These are phyloP conservation scores for Backusella australiensis DNA, from an alignment of 192 early-diverging fungal genomes.

Conservation along the genomic window DNA sequence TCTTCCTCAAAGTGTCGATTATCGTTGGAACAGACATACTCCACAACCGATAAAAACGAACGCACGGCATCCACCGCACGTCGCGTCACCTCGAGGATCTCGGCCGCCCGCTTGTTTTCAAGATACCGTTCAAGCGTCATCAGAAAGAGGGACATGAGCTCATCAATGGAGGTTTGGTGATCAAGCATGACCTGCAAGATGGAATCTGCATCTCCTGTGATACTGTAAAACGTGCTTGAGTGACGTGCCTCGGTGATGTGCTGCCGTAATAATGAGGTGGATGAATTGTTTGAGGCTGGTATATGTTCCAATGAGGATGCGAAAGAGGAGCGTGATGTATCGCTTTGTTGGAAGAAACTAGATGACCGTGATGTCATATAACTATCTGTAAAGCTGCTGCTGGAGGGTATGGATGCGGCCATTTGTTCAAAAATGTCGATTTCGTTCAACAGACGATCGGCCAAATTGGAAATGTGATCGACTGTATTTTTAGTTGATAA, in stretches of 20 bases:
- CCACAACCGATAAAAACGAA: conserved; percentile 31
- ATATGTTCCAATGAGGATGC: not conserved
- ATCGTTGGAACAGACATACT: conserved; percentile 31
- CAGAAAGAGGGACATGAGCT: not conserved
- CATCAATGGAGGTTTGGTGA: conserved; percentile 14
- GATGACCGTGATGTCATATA: not conserved
- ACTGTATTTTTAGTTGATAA: not conserved
- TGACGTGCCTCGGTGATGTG: conserved; percentile 5
- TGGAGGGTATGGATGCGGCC: not conserved
- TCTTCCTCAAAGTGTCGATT: conserved; percentile 14
- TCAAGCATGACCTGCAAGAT: conserved; percentile 20
- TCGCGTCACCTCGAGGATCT: conserved; percentile 35
- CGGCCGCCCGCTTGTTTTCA: not conserved
- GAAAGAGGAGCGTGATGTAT: not conserved
- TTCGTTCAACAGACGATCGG: conserved; percentile 23
- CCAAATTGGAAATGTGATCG: conserved; percentile 20
- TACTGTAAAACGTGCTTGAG: conserved; percentile 13
- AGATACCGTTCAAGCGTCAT: conserved; percentile 17
- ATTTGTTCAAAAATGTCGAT: conserved; percentile 21
- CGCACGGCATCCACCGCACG: conserved; percentile 34
- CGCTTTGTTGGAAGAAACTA: not conserved
- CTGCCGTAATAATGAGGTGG: conserved; percentile 10
- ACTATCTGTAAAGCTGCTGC: not conserved
- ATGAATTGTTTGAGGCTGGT: not conserved
- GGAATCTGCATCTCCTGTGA: conserved; percentile 8